A percentile compares a stretch with the other conserved stretches of the same genome.
Evolutionary conservation across 139 green algal genomes (phyloP).

Genomic region (Spirogloea muscicola): DNA sequence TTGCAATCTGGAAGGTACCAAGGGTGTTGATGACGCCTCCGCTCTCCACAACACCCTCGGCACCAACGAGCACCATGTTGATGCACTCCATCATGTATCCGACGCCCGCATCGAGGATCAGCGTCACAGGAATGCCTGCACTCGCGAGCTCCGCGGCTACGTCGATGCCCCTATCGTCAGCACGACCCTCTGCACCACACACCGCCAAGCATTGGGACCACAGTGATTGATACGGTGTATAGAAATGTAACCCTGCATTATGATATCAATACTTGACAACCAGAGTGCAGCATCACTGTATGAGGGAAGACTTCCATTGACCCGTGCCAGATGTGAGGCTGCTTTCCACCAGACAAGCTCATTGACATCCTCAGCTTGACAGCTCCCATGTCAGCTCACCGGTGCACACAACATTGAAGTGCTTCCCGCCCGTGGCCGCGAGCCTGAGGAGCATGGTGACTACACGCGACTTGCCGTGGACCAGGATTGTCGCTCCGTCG

Average conservation of each 20-base stretch:
- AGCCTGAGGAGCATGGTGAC: conserved; percentile 74
- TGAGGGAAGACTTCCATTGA: too few species aligned
- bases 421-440: conserved; percentile 56
- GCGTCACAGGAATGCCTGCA: conserved; percentile 68
- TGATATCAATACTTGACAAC: too few species aligned
- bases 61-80: conserved; percentile 87
- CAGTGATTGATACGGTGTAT: too few species aligned
- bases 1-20: conserved; percentile 68
- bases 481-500: conserved; percentile 68
- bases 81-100: conserved; percentile 73
- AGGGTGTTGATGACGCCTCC: conserved; percentile 96
- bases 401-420: conserved; percentile 88
- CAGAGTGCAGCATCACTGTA: too few species aligned
- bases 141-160: conserved; percentile 59
- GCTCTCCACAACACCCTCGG: conserved; percentile 91
- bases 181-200: conserved; percentile 53
- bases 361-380: too few species aligned
- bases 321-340: too few species aligned
- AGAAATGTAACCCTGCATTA: too few species aligned
- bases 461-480: conserved; percentile 84
- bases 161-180: conserved; percentile 71
- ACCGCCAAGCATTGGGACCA: too few species aligned
- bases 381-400: too few species aligned
- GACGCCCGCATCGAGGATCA: conserved; percentile 81
- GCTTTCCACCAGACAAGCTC: too few species aligned